Base-by-base conservation (phyloP, 345 rosid species). In the Linum tenue region DNA sequence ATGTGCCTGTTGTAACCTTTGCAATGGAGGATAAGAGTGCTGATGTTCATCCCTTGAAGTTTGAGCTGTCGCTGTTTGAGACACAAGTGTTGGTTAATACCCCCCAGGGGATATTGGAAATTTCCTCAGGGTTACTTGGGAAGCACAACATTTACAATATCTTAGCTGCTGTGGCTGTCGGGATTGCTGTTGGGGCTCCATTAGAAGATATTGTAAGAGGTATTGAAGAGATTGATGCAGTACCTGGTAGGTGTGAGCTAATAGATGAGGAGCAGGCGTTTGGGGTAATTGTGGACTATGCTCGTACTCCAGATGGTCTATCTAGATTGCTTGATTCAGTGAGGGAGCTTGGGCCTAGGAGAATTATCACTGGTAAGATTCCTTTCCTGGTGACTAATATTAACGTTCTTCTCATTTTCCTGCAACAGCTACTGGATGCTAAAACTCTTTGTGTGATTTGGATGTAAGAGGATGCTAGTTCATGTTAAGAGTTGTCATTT, bases 151-250 rank as follows among this genome's bases (percentile, higher is more conserved):
- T 92, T 65, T 90, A 86, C 80, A 86, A 92, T 63, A 89, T 92
- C 77, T 91, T 92, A 58, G 90, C 97, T 0, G 94, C 96, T 60
- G 89, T 89, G 65, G 86, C 98, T 7, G 91, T 89, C 70, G 98
- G 98, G 64, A 90, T 92, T 72, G 96, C 94, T 67, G 98, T 92
- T 59, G 97, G 94, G 64, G 91, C 90, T 67, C 96, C 98, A 71
- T 76, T 92, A 67, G 96, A 87, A 76, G 98, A 89, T 70, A 85
- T 92, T 76, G 97, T 92, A 58, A 73, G 96, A 77, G 98, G 97
- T 67, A 83, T 89, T 66, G 97, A 92, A 74, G 98, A 92, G 83
- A 83, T 92, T 15, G 96, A 87, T 78, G 88, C 91, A 36, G 96
- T 92, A 67, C 98, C 96, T 1, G 98, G 98, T 37, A 86, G 97